These are phyloP conservation scores for Russula sp. DNA, from an alignment of 768 basidiomycete species.

Conservation along the genomic window DNA sequence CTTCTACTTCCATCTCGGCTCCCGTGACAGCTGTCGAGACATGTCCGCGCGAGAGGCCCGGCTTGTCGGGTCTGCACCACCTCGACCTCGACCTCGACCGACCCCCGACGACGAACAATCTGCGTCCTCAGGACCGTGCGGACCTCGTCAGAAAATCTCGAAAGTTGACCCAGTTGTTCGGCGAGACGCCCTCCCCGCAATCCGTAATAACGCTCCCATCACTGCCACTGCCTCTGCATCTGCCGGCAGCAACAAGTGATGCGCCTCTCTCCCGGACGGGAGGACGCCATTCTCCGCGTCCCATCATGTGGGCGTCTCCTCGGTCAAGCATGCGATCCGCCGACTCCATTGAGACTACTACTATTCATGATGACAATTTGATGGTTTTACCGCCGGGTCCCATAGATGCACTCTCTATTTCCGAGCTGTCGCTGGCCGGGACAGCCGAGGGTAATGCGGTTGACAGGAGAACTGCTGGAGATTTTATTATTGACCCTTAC, in stretches of 20 bases:
- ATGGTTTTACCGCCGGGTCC: slow-evolving; percentile 54
- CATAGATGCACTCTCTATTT: slow-evolving; percentile 40
- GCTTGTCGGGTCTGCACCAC: slow-evolving; percentile 18
- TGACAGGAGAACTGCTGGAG: slow-evolving; percentile 9
- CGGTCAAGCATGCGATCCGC: neutral
- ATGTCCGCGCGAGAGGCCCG: slow-evolving; percentile 22
- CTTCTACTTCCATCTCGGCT: slow-evolving; percentile 1
- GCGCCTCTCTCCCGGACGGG: slow-evolving; percentile 5
- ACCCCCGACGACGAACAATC: slow-evolving; percentile 67
- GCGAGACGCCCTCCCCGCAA: slow-evolving; percentile 49
- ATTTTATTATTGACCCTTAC: slow-evolving; percentile 57
- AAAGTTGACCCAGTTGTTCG: slow-evolving; percentile 80
- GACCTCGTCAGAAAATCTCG: slow-evolving; percentile 70
- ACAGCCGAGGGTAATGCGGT: slow-evolving; percentile 8
- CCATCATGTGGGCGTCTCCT: slow-evolving; percentile 8
- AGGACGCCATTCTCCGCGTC: neutral
- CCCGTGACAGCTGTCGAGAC: slow-evolving; percentile 19
- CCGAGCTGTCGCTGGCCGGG: slow-evolving; percentile 10
- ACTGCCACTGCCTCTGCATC: neutral
- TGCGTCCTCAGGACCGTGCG: slow-evolving; percentile 61
- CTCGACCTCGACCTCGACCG: slow-evolving; percentile 35
- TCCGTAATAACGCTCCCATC: slow-evolving; percentile 18
- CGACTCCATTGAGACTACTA: slow-evolving; percentile 18
- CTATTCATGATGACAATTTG: slow-evolving; percentile 39
- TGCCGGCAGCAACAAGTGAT: neutral